A percentile compares a stretch with the other conserved stretches of the same genome.
phyloP scores from a whole-genome alignment of 2,329 filamentous ascomycete genomes.

The Pseudonectria foliicola region DNA sequence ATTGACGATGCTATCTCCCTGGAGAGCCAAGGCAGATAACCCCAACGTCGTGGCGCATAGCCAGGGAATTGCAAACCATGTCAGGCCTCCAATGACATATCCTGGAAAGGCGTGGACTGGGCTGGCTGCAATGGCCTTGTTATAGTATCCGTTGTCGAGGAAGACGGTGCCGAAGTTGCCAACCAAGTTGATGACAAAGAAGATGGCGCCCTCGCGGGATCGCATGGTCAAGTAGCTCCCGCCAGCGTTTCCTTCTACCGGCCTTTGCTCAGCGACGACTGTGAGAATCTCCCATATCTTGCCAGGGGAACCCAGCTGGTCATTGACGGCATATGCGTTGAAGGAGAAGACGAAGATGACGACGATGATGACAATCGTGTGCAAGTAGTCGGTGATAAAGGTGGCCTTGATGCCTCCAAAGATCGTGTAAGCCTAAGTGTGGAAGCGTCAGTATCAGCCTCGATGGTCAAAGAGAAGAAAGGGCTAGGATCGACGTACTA shows the following conservation, averaged over 20 bases:
- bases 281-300: constrained; percentile 73
- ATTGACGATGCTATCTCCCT: constrained; percentile 42
- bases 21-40: constrained; percentile 70
- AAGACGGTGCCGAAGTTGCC: constrained; percentile 83
- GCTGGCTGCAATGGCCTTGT: constrained; percentile 85
- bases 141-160: constrained; percentile 83
- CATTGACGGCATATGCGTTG: constrained; percentile 69
- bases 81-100: constrained; percentile 78
- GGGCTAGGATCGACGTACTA: background rate
- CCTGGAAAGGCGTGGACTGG: constrained; percentile 81
- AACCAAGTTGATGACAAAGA: constrained; percentile 84
- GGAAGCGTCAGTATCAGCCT: background rate
- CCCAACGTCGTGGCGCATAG: constrained; percentile 85
- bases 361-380: constrained; percentile 76
- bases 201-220: constrained; percentile 64
- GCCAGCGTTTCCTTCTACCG: constrained; percentile 69
- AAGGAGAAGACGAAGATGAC: constrained; percentile 84
- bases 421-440: constrained; percentile 63
- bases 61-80: constrained; percentile 93
- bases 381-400: constrained; percentile 78
- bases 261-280: constrained; percentile 60
- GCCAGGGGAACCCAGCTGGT: constrained; percentile 64
- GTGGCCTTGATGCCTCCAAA: constrained; percentile 79
- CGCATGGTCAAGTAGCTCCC: constrained; percentile 86
- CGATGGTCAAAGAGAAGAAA: no score